A percentile compares a stretch with the other conserved stretches of the same genome.
These are phyloP conservation scores for Cornus florida DNA, from an alignment of 148 eudicot species.

Conservation along the genomic window DNA sequence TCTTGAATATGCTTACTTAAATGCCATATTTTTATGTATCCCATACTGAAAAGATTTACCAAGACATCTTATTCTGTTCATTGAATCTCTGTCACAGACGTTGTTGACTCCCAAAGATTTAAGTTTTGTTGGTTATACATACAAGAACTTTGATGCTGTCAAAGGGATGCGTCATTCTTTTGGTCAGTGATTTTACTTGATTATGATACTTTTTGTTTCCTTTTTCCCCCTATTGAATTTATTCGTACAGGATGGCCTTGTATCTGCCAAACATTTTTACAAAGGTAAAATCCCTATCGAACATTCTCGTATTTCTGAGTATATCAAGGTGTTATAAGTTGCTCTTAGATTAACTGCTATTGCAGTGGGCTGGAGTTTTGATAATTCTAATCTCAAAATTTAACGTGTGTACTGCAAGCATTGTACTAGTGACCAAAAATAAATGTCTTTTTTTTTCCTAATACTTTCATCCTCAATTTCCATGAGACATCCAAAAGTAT, in stretches of 20 bases:
- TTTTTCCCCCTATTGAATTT: background rate
- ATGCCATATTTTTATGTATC: background rate
- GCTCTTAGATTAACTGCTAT: background rate
- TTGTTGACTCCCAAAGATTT: slow-evolving; percentile 50
- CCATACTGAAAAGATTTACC: background rate
- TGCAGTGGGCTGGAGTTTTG: background rate
- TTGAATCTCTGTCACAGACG: slow-evolving; percentile 29
- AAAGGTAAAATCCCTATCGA: background rate
- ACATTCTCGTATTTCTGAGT: background rate
- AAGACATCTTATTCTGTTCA: slow-evolving; percentile 5
- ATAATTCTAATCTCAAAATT: background rate
- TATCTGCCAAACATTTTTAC: background rate
- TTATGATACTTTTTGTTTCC: background rate
- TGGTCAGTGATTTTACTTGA: slow-evolving; percentile 28
- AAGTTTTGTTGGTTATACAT: slow-evolving; percentile 66
- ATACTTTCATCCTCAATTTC: background rate
- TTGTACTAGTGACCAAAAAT: background rate
- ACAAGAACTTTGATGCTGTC: slow-evolving; percentile 57
- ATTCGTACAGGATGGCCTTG: slow-evolving; percentile 2
- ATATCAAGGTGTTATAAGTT: background rate
- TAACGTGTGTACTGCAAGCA: background rate
- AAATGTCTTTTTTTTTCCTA: too few species aligned
- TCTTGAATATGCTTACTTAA: background rate
- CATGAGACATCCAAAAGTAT: background rate
- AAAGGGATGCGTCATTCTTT: slow-evolving; percentile 30